Evolutionary conservation across 345 rosid species (phyloP).

Genomic region (Reutealis trisperma): DNA sequence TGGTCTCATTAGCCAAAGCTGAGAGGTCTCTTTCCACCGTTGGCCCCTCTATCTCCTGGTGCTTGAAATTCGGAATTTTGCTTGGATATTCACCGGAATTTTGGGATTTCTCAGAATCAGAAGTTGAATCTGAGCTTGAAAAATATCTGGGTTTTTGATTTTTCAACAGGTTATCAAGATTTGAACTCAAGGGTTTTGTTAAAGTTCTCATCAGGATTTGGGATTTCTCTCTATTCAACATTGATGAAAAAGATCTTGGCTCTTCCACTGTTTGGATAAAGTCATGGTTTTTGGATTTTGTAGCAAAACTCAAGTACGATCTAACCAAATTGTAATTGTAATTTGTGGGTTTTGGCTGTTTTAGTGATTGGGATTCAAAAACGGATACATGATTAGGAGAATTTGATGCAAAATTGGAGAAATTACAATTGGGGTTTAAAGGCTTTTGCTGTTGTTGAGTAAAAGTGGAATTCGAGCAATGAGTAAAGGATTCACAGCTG

Average conservation of each 20-base stretch:
- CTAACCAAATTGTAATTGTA: background rate
- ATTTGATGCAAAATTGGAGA: background rate
- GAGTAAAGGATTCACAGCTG: background rate
- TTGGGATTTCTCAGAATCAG: slow-evolving; percentile 28
- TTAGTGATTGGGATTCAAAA: background rate
- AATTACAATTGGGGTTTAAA: background rate
- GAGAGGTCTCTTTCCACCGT: slow-evolving; percentile 88
- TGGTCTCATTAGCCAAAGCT: slow-evolving; percentile 72
- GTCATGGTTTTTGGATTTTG: background rate
- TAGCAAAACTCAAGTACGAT: background rate
- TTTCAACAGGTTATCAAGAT: slow-evolving; percentile 12
- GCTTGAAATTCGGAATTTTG: slow-evolving; percentile 66
- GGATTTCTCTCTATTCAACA: background rate
- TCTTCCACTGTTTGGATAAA: background rate
- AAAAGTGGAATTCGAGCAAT: background rate
- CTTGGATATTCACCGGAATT: slow-evolving; percentile 37
- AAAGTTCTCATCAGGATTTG: background rate
- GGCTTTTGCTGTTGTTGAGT: background rate
- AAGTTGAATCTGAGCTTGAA: slow-evolving; percentile 41
- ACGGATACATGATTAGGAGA: background rate
- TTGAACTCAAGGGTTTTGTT: slow-evolving; percentile 9
- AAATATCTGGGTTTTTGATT: slow-evolving; percentile 38
- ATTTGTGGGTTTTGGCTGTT: slow-evolving; percentile 1
- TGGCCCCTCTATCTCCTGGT: slow-evolving; percentile 94
- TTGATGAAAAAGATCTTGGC: background rate